A percentile compares a stretch with the other conserved stretches of the same genome.
These are phyloP conservation scores for Bolboschoenus planiculmis DNA, from an alignment of 176 grass and related monocot species.

Conservation along the genomic window DNA sequence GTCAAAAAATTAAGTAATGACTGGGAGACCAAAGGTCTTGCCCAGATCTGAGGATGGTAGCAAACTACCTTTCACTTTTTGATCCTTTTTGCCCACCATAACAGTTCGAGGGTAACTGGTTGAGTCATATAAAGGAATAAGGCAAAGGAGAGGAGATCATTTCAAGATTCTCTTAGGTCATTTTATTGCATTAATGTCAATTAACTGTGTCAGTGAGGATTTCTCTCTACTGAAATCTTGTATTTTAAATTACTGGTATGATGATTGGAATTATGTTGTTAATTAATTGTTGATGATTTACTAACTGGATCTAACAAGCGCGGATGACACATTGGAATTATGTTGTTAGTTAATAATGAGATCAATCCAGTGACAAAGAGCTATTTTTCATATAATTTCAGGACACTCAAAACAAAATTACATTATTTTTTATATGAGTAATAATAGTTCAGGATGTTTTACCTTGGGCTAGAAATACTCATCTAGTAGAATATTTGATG, in stretches of 20 bases:
- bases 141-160: too few relatives aligned
- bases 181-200: too few relatives aligned
- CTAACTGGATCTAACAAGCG: background rate
- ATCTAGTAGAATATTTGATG: constrained; percentile 75
- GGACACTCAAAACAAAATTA: background rate
- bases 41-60: too few relatives aligned
- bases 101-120: too few relatives aligned
- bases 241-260: background rate
- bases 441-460: constrained; percentile 10
- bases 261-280: background rate
- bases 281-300: background rate
- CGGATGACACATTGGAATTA: background rate
- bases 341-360: background rate
- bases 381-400: background rate
- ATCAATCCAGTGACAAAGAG: background rate
- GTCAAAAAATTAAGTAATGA: too few relatives aligned
- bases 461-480: constrained; percentile 74
- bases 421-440: background rate
- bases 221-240: background rate
- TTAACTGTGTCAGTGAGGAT: too few relatives aligned
- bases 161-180: too few relatives aligned
- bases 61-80: too few relatives aligned
- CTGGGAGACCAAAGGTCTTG: too few relatives aligned
- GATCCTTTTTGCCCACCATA: too few relatives aligned
- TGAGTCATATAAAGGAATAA: too few relatives aligned